Percentiles rank a stretch among this genome's conserved stretches.
Evolutionary conservation across 2,329 filamentous ascomycete species (phyloP).

Genomic region (Amesomyces nigricolor): DNA sequence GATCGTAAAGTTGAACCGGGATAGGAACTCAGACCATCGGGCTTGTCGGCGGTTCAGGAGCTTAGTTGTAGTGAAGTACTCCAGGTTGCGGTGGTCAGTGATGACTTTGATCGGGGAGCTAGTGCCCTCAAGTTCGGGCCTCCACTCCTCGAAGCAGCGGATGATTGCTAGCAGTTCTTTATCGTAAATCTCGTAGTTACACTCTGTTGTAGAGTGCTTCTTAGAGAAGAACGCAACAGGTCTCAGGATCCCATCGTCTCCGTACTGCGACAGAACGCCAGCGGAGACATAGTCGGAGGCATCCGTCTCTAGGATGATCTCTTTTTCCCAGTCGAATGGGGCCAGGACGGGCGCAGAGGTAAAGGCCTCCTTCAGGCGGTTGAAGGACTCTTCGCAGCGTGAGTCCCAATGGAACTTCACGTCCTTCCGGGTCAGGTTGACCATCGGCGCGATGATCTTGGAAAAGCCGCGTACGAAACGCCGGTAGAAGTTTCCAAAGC

Average conservation of each 20-base stretch:
- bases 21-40: too few relatives aligned
- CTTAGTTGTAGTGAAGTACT: too few relatives aligned
- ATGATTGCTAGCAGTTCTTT: not conserved
- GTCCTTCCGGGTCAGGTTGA: not conserved
- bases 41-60: too few relatives aligned
- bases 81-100: too few relatives aligned
- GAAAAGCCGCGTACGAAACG: not conserved
- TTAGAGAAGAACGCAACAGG: not conserved
- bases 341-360: not conserved
- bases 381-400: not conserved
- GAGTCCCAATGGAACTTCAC: not conserved
- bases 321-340: not conserved
- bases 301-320: not conserved
- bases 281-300: not conserved
- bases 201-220: not conserved
- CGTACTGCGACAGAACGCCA: not conserved
- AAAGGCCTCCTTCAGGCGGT: not conserved
- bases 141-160: too few relatives aligned
- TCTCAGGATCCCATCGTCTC: not conserved
- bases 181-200: not conserved
- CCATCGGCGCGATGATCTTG: not conserved
- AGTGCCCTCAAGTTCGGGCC: too few relatives aligned
- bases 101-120: too few relatives aligned
- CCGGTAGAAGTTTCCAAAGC: slow-evolving; percentile 8
- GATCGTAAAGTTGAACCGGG: too few relatives aligned